phyloP scores from a whole-genome alignment of 2,329 filamentous ascomycete genomes.

The Peltaster fructicola region DNA sequence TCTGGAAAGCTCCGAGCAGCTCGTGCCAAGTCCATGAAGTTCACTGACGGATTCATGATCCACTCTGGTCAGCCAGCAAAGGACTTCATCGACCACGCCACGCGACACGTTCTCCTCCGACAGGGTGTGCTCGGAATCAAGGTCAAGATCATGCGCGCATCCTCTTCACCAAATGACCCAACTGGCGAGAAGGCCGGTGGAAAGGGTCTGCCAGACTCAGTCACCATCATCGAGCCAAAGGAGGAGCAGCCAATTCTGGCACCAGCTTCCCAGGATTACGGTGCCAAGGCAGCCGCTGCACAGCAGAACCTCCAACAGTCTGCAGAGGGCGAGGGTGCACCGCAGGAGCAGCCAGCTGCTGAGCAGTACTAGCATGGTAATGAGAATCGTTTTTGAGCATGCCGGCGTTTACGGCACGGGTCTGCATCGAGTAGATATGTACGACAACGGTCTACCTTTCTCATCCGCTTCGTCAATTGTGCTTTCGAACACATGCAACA shows the following conservation, averaged over 20 bases:
- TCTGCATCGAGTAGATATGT: too few species aligned
- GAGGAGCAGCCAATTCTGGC: slow-evolving; percentile 92
- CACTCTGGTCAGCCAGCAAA: slow-evolving; percentile 99
- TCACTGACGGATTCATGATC: slow-evolving; percentile 99
- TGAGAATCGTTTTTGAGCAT: slow-evolving; percentile 3
- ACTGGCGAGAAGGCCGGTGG: slow-evolving; percentile 96
- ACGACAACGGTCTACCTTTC: too few species aligned
- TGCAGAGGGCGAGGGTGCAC: too few species aligned
- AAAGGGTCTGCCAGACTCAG: slow-evolving; percentile 93
- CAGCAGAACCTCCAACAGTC: slow-evolving; percentile 42
- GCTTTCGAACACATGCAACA: too few species aligned
- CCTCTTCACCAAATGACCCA: slow-evolving; percentile 48
- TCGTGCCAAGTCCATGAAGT: slow-evolving; percentile 99
- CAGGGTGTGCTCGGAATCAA: slow-evolving; percentile 99
- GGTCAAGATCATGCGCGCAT: slow-evolving; percentile 99
- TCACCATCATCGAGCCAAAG: slow-evolving; percentile 99
- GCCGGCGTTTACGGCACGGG: too few species aligned
- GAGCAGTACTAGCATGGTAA: slow-evolving; percentile 10
- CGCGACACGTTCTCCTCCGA: slow-evolving; percentile 97
- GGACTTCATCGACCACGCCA: slow-evolving; percentile 98
- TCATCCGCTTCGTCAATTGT: too few species aligned
- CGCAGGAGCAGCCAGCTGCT: slow-evolving; percentile 18
- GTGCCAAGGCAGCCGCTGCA: slow-evolving; percentile 65
- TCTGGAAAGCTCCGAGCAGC: slow-evolving; percentile 98
- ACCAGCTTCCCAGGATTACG: slow-evolving; percentile 96